Conservation (phyloP, 352 stramenopile species). For the Elongisporangium undulatum region DNA sequence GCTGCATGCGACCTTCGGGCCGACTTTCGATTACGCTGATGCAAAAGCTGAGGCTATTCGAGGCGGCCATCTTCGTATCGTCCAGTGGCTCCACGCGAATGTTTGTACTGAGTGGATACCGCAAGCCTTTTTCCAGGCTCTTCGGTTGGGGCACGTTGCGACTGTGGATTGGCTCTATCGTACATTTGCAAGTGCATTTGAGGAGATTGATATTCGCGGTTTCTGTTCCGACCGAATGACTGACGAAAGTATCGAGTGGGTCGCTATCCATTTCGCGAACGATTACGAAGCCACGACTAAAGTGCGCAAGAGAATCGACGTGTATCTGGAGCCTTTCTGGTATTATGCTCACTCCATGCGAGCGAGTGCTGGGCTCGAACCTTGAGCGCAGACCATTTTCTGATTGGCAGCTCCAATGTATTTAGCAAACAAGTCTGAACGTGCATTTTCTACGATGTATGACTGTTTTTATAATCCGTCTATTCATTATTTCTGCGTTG, state of each 20-base stretch:
- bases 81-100: background rate
- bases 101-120: background rate
- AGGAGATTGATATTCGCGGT: background rate
- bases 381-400: background rate
- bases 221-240: background rate
- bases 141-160: background rate
- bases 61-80: conserved; percentile 7
- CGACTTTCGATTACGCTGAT: background rate
- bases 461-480: too few species aligned
- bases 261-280: background rate
- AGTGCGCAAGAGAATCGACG: background rate
- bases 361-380: background rate
- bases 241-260: background rate
- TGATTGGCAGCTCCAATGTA: too few species aligned
- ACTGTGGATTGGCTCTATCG: background rate
- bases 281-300: background rate
- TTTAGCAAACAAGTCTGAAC: too few species aligned
- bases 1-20: conserved; percentile 21
- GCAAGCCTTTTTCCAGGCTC: background rate
- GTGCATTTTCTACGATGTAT: background rate
- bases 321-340: background rate
- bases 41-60: conserved; percentile 2
- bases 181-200: background rate
- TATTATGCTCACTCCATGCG: background rate
- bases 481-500: too few species aligned